Base-by-base conservation (phyloP, 2,329 filamentous ascomycete species). In the Purpureocillium takamizusanense region DNA sequence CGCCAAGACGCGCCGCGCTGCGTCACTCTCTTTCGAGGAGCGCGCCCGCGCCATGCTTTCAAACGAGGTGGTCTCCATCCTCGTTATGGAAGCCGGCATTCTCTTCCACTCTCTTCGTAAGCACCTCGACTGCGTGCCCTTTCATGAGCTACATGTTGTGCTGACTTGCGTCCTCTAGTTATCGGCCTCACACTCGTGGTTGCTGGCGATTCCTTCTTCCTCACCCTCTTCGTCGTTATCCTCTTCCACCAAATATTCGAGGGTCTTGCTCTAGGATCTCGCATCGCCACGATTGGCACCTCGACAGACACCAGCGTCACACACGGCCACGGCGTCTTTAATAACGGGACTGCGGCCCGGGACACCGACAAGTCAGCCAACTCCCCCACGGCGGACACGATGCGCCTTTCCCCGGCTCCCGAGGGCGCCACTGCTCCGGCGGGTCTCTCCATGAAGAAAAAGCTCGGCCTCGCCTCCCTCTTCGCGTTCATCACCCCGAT, bases 171-270 rank as follows among this genome's bases (percentile, higher is more conserved):
- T 14, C 7, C 18, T 37, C 14, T 18, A 77, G 74, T 83, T 7
- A 78, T 83, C 29, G 76, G 77, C 16, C 56, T 83, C 28, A 80
- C 78, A 0, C 66, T 81, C 2, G 74, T 77, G n/a, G 74, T 79
- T 2, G 65, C 74, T 1, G 72, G 67, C 3, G 74, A 78, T 46
- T 63, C 61, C 29, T 72, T 69, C 48, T 77, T 77, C 58, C 53
- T 69, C 38, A 75, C 70, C 2, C 65, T 78, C n/a, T 74, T 76
- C 42, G 56, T 74, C 32, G 83, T 87, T 38, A 84, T 88, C 41
- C 61, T 86, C 40, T 86, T 87, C 62, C 83, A 87, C 52, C 83
- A 87, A 51, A 77, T 84, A 65, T 86, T 89, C 49, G 83, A 87
- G 53, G 83, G 84, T 4, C 67, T 88, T 33, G 83, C 83, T 1